Conservation (phyloP, 768 basidiomycete species). For the Plicaturopsis crispa region DNA sequence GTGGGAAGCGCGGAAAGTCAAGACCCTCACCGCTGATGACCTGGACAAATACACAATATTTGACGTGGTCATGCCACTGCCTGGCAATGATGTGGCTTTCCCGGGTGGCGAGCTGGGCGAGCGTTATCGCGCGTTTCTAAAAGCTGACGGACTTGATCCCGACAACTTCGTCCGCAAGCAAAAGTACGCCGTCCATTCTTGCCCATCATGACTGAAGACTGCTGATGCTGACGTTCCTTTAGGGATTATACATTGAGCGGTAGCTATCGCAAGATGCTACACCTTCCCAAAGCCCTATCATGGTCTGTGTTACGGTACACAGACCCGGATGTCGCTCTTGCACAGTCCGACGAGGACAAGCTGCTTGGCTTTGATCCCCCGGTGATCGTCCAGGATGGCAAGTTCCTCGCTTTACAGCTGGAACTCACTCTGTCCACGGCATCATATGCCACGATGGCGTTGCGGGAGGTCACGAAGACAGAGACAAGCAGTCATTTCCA, state of each 20-base stretch:
- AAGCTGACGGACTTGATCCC: conserved; percentile 83
- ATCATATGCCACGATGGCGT: conserved; percentile 96
- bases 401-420: conserved; percentile 85
- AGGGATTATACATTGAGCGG: conserved; percentile 88
- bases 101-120: conserved; percentile 87
- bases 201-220: too few relatives aligned
- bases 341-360: conserved; percentile 93
- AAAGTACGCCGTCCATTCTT: conserved; percentile 44
- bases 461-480: conserved; percentile 91
- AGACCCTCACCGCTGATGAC: conserved; percentile 72
- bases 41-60: conserved; percentile 79
- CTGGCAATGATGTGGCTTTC: conserved; percentile 90
- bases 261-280: conserved; percentile 88
- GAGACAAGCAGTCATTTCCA: conserved; percentile 94
- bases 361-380: conserved; percentile 78
- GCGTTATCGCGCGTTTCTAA: conserved; percentile 74
- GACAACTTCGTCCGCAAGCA: conserved; percentile 87
- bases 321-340: conserved; percentile 85
- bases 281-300: conserved; percentile 72
- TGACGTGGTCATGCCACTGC: conserved; percentile 96
- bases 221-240: conserved; percentile 3
- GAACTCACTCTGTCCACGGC: conserved; percentile 81
- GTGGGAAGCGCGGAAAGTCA: conserved; percentile 67
- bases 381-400: conserved; percentile 57
- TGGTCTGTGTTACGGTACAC: conserved; percentile 87